Conservation (phyloP, 306 rosid genomes). For the Sindora glabra region DNA sequence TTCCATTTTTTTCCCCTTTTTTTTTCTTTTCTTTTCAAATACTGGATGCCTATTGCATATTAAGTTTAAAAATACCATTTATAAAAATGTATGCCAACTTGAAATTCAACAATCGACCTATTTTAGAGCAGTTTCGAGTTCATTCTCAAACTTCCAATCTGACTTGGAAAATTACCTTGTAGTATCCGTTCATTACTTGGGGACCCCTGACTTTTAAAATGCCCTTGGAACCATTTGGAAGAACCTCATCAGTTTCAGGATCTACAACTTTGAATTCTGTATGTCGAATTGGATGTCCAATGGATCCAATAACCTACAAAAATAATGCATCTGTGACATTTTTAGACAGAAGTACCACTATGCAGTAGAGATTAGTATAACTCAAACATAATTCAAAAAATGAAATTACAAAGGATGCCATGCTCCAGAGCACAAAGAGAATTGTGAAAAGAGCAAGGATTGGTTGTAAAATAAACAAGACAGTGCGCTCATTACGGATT, state of each 20-base stretch:
- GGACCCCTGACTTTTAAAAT: conserved; percentile 75
- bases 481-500: conserved; percentile 9
- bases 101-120: too few relatives aligned
- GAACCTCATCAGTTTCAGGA: conserved; percentile 61
- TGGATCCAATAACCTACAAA: conserved; percentile 91
- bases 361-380: conserved; percentile 1
- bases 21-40: too few relatives aligned
- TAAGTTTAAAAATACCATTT: too few relatives aligned
- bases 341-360: conserved; percentile 27
- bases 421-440: conserved; percentile 5
- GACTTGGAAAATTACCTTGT: conserved; percentile 63
- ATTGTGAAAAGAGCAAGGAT: too few relatives aligned
- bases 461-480: not conserved
- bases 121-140: too few relatives aligned
- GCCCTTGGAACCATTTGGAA: conserved; percentile 80
- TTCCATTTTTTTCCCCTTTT: too few relatives aligned
- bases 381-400: conserved; percentile 3
- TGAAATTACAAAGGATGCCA: not conserved
- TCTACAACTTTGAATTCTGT: conserved; percentile 72
- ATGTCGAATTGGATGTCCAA: conserved; percentile 74
- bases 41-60: too few relatives aligned
- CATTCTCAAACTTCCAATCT: too few relatives aligned
- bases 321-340: conserved; percentile 26
- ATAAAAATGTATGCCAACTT: too few relatives aligned
- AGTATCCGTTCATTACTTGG: conserved; percentile 87